Conservation (phyloP, 2,329 filamentous ascomycete genomes). For the Aspergillus ochraceoroseus region DNA sequence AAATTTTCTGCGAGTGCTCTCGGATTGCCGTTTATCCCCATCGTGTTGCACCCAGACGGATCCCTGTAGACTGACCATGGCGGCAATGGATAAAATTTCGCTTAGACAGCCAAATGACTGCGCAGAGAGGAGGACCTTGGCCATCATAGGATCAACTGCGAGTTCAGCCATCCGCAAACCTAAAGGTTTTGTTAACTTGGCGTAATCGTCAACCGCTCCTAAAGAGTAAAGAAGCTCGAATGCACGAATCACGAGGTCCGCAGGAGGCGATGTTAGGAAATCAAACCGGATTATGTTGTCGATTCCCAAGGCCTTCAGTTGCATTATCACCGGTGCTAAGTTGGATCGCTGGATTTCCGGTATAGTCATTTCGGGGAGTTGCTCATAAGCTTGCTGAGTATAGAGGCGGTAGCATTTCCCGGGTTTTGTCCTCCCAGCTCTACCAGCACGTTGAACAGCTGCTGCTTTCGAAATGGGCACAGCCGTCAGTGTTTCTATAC, state of each 20-base stretch:
- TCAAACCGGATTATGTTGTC: constrained; percentile 90
- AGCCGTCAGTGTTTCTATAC: constrained; percentile 80
- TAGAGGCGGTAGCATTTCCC: constrained; percentile 95
- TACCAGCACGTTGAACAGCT: constrained; percentile 82
- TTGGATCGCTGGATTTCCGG: constrained; percentile 93
- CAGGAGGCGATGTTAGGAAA: constrained; percentile 79
- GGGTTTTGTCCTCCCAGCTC: constrained; percentile 80
- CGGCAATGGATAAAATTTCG: constrained; percentile 85
- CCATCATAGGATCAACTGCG: constrained; percentile 92
- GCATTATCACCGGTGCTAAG: constrained; percentile 78
- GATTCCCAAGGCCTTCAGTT: constrained; percentile 90
- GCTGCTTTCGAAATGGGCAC: constrained; percentile 84
- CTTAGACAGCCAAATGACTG: constrained; percentile 69
- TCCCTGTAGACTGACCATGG: constrained; percentile 84
- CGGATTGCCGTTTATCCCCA: constrained; percentile 68
- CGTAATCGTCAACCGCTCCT: constrained; percentile 81
- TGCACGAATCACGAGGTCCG: constrained; percentile 76
- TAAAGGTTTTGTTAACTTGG: constrained; percentile 83
- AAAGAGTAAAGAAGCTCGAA: constrained; percentile 83
- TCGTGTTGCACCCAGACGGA: constrained; percentile 78
- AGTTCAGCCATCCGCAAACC: constrained; percentile 89
- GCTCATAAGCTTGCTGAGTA: constrained; percentile 66
- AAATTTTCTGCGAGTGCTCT: constrained; percentile 72
- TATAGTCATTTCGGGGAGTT: constrained; percentile 65
- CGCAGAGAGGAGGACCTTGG: constrained; percentile 75